A percentile compares a stretch with the other conserved stretches of the same genome.
Evolutionary conservation across 768 basidiomycete species (phyloP).

Genomic region (Russula ochroleuca): DNA sequence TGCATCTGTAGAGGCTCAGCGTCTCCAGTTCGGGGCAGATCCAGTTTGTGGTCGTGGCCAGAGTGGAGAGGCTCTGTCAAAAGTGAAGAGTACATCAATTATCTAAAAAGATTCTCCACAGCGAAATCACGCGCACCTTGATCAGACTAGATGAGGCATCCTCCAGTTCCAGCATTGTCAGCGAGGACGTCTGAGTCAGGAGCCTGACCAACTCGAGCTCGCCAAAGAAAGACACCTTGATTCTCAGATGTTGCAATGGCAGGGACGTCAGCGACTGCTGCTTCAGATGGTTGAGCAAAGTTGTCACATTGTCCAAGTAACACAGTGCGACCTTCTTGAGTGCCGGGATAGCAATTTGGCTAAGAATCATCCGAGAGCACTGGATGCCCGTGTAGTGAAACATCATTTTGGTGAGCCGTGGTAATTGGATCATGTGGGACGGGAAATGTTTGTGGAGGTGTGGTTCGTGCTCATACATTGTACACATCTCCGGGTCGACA

Average conservation of each 20-base stretch:
- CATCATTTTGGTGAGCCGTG: too few relatives aligned
- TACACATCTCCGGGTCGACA: slow-evolving; percentile 38
- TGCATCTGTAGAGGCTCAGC: slow-evolving; percentile 69
- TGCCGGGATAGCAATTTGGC: too few relatives aligned
- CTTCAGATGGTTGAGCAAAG: slow-evolving; percentile 61
- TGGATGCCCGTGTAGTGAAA: too few relatives aligned
- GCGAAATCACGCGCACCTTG: slow-evolving; percentile 45
- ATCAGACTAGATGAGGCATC: slow-evolving; percentile 67
- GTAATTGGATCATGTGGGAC: too few relatives aligned
- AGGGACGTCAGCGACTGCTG: slow-evolving; percentile 69
- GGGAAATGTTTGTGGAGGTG: slow-evolving; percentile 30
- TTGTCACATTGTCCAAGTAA: slow-evolving; percentile 71
- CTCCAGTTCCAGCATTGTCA: slow-evolving; percentile 67
- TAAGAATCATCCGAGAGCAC: too few relatives aligned
- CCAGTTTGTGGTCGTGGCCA: slow-evolving; percentile 58
- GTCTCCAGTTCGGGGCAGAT: slow-evolving; percentile 65
- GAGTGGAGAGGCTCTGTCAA: slow-evolving; percentile 58
- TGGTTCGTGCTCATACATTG: slow-evolving; percentile 39
- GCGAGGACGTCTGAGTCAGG: slow-evolving; percentile 57
- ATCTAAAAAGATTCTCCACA: too few relatives aligned
- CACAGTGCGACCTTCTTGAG: too few relatives aligned
- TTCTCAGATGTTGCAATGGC: slow-evolving; percentile 61
- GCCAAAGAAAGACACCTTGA: slow-evolving; percentile 72
- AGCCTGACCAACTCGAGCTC: slow-evolving; percentile 67
- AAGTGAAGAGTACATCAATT: too few relatives aligned